A percentile compares a stretch with the other conserved stretches of the same genome.
Evolutionary conservation across 352 stramenopile species (phyloP).

Genomic region (Phytophthora tubulina): DNA sequence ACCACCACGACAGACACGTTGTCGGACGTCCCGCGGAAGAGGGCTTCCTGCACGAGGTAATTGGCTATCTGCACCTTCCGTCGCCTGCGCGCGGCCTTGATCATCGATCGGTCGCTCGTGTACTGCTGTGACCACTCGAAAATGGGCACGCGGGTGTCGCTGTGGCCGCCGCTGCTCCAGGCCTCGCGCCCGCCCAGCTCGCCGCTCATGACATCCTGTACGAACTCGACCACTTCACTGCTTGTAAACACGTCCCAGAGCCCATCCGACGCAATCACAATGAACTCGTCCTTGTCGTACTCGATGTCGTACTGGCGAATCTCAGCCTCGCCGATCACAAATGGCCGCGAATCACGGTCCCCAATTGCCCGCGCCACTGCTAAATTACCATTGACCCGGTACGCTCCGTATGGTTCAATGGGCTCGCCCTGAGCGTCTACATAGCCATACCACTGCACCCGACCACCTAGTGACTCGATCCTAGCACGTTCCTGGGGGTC

Average conservation of each 20-base stretch:
- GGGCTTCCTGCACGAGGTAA: conserved; percentile 92
- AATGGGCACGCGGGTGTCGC: conserved; percentile 86
- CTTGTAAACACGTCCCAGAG: conserved; percentile 95
- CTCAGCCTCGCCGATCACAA: conserved; percentile 84
- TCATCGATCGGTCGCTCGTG: conserved; percentile 90
- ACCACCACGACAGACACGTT: conserved; percentile 94
- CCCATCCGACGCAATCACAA: conserved; percentile 94
- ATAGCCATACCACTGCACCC: conserved; percentile 92
- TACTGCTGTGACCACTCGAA: conserved; percentile 94
- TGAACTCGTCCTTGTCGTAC: conserved; percentile 90
- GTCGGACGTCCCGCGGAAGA: conserved; percentile 91
- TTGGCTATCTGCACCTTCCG: conserved; percentile 93
- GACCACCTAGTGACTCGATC: conserved; percentile 84
- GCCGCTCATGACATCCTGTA: conserved; percentile 89
- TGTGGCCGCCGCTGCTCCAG: conserved; percentile 83
- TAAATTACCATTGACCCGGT: conserved; percentile 94
- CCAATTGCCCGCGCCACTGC: conserved; percentile 92
- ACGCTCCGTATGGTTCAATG: conserved; percentile 92
- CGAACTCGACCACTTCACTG: conserved; percentile 92
- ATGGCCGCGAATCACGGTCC: conserved; percentile 89
- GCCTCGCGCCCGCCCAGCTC: conserved; percentile 83
- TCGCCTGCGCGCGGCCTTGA: conserved; percentile 87
- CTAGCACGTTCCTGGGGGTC: conserved; percentile 76
- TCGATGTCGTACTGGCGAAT: conserved; percentile 83
- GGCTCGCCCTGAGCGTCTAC: conserved; percentile 84